Evolutionary conservation across 768 basidiomycete genomes (phyloP), one percentile per base, ranked within the genome.

Genomic region (Leccinum olivaceopallidum): DNA sequence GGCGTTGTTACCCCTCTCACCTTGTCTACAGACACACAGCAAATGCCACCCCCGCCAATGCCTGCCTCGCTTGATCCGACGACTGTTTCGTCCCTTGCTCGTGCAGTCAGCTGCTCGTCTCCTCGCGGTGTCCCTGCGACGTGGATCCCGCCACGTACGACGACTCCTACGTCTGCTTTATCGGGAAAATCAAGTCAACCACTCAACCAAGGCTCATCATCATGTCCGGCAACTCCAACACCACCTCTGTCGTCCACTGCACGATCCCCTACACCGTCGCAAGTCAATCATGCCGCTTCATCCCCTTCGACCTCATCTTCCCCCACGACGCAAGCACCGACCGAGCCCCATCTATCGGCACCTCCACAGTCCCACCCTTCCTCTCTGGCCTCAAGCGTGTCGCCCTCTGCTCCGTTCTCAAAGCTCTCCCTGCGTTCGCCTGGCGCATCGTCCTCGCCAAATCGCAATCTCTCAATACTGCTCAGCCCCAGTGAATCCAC

Each of bases 31-130:
- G 81, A 78, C 57, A 63, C 71, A 1, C 69, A 67, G 22, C 75
- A 73, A n/a, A 80, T 81, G 84, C 83, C 83, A 5, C 83, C 83
- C 6, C 81, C 83, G 22, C 80, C 80, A 1, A 76, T 83, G 68
- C 81, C 82, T 6, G 77, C 78, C 18, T 70, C 76, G 12, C 66
- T 78, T 26, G 78, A 82, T 60, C 76, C 78, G 5, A 78, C 79
- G 32, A 75, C 76, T 5, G 60, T 76, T 32, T 71, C 72, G 20
- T 73, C 75, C 53, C 69, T 74, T 37, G 58, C 53, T 9, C 66
- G 58, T 32, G 54, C 53, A 4, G 58, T 24, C 12, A 61, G 66
- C 36, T 60, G 68, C 4, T 26, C 37, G n/a, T 71, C 71, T 22
- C 71, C 71, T 34, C 68, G 63, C 10, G 57, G 57, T 32, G 56